phyloP scores from a whole-genome alignment of 2,329 filamentous ascomycete genomes.

The Ophiobolus disseminans region DNA sequence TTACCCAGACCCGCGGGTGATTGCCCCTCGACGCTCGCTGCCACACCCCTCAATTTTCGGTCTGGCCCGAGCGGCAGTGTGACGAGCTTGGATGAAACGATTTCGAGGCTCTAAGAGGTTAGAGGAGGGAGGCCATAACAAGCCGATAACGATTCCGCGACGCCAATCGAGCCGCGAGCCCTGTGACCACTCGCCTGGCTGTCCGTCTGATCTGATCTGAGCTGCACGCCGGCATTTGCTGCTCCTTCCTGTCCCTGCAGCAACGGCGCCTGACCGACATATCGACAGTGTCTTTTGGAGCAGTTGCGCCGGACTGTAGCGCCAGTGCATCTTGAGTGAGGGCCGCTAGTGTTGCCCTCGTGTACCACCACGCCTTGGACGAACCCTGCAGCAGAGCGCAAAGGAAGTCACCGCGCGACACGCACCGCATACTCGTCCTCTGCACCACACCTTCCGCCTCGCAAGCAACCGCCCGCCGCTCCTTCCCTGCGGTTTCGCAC shows the following conservation, averaged over 20 bases:
- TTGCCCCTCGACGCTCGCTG: constrained; percentile 22
- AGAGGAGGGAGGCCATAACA: constrained; percentile 27
- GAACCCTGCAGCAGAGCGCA: constrained; percentile 25
- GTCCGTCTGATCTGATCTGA: constrained; percentile 21
- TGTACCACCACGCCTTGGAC: constrained; percentile 25
- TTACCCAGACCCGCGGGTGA: constrained; percentile 9
- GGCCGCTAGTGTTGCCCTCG: constrained; percentile 18
- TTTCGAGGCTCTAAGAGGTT: constrained; percentile 30
- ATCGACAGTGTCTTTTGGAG: neutral
- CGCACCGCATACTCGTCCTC: neutral
- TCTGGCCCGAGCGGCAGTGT: constrained; percentile 35
- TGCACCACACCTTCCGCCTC: neutral
- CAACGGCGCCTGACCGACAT: constrained; percentile 6
- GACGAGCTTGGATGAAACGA: constrained; percentile 36
- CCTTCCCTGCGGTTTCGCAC: constrained; percentile 33
- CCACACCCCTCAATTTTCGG: constrained; percentile 32
- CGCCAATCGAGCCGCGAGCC: constrained; percentile 12
- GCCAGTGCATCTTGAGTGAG: constrained; percentile 17
- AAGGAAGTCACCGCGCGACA: constrained; percentile 19
- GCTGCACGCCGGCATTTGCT: constrained; percentile 24
- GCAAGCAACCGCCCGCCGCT: neutral
- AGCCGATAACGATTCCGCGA: constrained; percentile 28
- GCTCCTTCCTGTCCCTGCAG: constrained; percentile 20
- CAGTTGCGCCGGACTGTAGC: constrained; percentile 21
- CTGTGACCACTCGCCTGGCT: constrained; percentile 37